Conservation (phyloP, 208 protist genomes). For the Porcisia hertigi region DNA sequence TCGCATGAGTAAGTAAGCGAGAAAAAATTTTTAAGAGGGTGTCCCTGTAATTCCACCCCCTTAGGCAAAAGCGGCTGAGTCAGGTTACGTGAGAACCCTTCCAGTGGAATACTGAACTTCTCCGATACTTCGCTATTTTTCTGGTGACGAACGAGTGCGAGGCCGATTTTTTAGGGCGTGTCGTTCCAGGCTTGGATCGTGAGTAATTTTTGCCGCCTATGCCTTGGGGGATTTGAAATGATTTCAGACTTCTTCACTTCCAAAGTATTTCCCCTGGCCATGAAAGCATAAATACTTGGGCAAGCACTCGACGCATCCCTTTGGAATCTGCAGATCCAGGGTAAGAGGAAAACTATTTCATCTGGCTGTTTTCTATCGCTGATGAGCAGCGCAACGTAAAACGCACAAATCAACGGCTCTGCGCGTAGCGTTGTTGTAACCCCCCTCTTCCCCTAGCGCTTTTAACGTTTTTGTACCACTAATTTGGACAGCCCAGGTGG, state of each 20-base stretch:
- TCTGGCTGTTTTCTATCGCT: constrained; percentile 70
- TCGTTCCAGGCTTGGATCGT: constrained; percentile 41
- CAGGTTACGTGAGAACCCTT: constrained; percentile 12
- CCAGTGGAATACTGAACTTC: constrained; percentile 35
- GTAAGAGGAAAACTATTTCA: constrained; percentile 50
- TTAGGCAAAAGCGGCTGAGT: background rate
- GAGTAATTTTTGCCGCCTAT: constrained; percentile 71
- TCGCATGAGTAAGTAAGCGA: constrained; percentile 36
- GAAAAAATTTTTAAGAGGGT: constrained; percentile 47
- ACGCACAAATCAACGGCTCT: constrained; percentile 61
- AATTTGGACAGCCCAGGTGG: constrained; percentile 53
- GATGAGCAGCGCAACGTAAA: constrained; percentile 49
- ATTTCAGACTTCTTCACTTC: constrained; percentile 51
- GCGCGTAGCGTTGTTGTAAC: constrained; percentile 46
- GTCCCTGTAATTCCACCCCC: constrained; percentile 53
- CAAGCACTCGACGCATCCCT: constrained; percentile 39
- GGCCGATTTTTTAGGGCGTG: constrained; percentile 15
- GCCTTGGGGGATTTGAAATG: constrained; percentile 65
- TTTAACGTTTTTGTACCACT: constrained; percentile 78
- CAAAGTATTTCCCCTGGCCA: constrained; percentile 42
- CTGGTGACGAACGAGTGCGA: constrained; percentile 47
- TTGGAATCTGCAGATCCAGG: background rate
- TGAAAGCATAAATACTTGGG: constrained; percentile 36
- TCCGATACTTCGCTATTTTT: constrained; percentile 40
- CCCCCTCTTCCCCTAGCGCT: constrained; percentile 53